phyloP scores from a whole-genome alignment of 1,284 basidiomycete species.

The Ustilago xerochloae region DNA sequence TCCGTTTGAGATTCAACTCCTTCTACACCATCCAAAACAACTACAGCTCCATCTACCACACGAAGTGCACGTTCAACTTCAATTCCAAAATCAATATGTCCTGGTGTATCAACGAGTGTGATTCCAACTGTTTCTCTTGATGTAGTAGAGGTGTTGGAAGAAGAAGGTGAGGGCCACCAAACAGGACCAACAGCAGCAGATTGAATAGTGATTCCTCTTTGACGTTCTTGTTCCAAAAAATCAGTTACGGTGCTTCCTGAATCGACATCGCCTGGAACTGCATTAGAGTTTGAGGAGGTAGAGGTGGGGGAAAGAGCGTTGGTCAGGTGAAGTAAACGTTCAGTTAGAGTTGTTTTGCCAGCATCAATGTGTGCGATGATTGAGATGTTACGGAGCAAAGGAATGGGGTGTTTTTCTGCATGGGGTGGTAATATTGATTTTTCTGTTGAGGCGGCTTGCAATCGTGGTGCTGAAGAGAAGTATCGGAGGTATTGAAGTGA shows the following conservation, averaged over 20 bases:
- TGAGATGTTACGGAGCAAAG: conserved; percentile 53
- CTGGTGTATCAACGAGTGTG: conserved; percentile 89
- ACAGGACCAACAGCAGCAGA: conserved; percentile 86
- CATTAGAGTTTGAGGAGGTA: conserved; percentile 58
- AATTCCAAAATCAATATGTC: conserved; percentile 93
- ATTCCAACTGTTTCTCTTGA: conserved; percentile 74
- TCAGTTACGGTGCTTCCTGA: conserved; percentile 90
- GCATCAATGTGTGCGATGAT: conserved; percentile 73
- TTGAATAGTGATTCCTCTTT: conserved; percentile 90
- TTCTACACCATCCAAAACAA: conserved; percentile 88
- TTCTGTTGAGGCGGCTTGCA: neutral
- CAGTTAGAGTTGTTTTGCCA: conserved; percentile 88
- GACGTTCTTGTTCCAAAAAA: conserved; percentile 86
- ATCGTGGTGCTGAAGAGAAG: conserved; percentile 6
- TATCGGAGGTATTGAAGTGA: neutral
- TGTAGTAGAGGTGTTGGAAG: neutral
- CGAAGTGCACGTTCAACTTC: conserved; percentile 91
- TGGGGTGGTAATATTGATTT: conserved; percentile 5
- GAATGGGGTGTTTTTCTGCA: conserved; percentile 32
- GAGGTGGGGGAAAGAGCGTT: conserved; percentile 73
- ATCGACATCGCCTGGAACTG: conserved; percentile 79
- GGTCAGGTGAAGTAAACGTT: conserved; percentile 83
- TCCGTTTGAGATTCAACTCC: conserved; percentile 90
- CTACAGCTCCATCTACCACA: conserved; percentile 87
- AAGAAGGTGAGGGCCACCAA: conserved; percentile 73